A percentile compares a stretch with the other conserved stretches of the same genome.
phyloP scores from a whole-genome alignment of 257 asterid genomes.

The Solanum virginianum region DNA sequence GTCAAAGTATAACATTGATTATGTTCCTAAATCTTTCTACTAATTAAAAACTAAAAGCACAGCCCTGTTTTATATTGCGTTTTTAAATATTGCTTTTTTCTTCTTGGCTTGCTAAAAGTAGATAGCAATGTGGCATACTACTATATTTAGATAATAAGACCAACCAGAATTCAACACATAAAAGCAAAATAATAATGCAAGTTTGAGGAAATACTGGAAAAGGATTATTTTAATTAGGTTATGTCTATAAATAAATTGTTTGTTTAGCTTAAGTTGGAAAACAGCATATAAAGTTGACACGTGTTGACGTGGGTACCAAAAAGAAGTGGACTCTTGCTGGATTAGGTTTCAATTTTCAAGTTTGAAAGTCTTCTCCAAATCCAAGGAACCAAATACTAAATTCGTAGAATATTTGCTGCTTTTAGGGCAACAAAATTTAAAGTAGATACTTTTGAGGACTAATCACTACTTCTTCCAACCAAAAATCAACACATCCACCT shows the following conservation, averaged over 20 bases:
- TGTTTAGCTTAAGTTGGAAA: neutral
- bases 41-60: too few relatives aligned
- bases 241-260: neutral
- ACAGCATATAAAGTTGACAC: neutral
- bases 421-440: neutral
- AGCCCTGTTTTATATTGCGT: neutral
- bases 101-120: neutral
- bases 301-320: neutral
- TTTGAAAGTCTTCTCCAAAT: neutral
- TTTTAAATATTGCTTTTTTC: neutral
- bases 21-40: neutral
- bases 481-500: neutral
- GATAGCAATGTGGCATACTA: neutral
- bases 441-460: neutral
- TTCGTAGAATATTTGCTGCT: neutral
- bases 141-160: neutral
- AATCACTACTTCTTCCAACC: neutral
- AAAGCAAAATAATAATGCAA: neutral
- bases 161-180: neutral
- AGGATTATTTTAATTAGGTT: neutral
- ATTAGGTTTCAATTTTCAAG: neutral
- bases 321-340: neutral
- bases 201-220: neutral
- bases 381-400: neutral
- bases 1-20: neutral